A percentile compares a stretch with the other conserved stretches of the same genome.
Evolutionary conservation across 2,329 filamentous ascomycete genomes (phyloP).

Genomic region (Stachybotrys elegans): DNA sequence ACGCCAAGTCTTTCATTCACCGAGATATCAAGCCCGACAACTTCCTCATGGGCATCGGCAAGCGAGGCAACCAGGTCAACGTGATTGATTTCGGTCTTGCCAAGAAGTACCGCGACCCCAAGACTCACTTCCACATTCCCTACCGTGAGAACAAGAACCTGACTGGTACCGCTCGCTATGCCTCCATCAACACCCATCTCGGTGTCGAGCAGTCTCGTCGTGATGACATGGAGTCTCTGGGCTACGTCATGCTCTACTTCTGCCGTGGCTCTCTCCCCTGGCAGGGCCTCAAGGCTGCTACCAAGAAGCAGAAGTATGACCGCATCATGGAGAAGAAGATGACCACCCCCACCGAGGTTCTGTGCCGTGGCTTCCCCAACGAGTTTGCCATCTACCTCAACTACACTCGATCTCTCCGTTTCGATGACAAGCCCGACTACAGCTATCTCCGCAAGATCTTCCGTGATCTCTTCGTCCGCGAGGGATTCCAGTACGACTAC

Average conservation of each 20-base stretch:
- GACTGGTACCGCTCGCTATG: slow-evolving; percentile 96
- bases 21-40: slow-evolving; percentile 99
- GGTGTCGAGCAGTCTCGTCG: slow-evolving; percentile 98
- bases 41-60: slow-evolving; percentile 98
- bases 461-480: slow-evolving; percentile 96
- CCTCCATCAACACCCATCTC: slow-evolving; percentile 97
- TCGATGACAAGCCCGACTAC: slow-evolving; percentile 99
- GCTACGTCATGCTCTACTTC: slow-evolving; percentile 99
- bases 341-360: slow-evolving; percentile 96
- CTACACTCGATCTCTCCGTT: slow-evolving; percentile 97
- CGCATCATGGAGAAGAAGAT: slow-evolving; percentile 99
- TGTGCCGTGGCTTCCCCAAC: slow-evolving; percentile 98
- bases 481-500: slow-evolving; percentile 99
- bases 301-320: slow-evolving; percentile 99
- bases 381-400: slow-evolving; percentile 99
- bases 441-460: slow-evolving; percentile 99
- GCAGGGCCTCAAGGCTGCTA: slow-evolving; percentile 97
- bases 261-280: slow-evolving; percentile 97
- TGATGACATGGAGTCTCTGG: slow-evolving; percentile 98
- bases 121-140: slow-evolving; percentile 99
- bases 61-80: slow-evolving; percentile 98
- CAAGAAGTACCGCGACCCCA: slow-evolving; percentile 99
- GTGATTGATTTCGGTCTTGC: slow-evolving; percentile 98
- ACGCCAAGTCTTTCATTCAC: slow-evolving; percentile 99
- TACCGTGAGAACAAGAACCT: slow-evolving; percentile 99